Conservation (phyloP, 2,329 filamentous ascomycete species). For the Aureobasidium sp. region DNA sequence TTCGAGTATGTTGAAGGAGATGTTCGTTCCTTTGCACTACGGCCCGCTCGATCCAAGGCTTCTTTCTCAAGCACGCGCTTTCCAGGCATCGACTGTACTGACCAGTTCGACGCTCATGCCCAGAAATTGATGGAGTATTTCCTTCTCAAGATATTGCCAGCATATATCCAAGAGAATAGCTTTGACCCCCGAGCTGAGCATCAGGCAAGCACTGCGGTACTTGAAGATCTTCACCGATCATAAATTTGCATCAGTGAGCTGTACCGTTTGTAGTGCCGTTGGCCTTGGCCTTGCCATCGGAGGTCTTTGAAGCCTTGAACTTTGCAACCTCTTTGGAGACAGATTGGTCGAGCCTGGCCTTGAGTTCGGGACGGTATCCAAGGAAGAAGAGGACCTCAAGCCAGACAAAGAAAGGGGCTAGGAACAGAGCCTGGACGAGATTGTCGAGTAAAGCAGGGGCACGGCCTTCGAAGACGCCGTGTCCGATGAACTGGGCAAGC, state of each 20-base stretch:
- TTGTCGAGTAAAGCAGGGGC: conserved; percentile 89
- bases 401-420: conserved; percentile 96
- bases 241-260: not conserved
- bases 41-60: not conserved
- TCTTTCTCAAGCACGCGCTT: not conserved
- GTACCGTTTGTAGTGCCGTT: conserved; percentile 19
- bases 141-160: not conserved
- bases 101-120: not conserved
- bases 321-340: conserved; percentile 71
- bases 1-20: not conserved
- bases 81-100: not conserved
- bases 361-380: conserved; percentile 83
- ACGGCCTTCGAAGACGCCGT: conserved; percentile 79
- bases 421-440: conserved; percentile 79
- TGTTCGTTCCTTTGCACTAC: not conserved
- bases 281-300: conserved; percentile 12
- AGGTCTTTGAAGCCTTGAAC: conserved; percentile 50
- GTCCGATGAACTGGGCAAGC: conserved; percentile 85
- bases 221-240: not conserved
- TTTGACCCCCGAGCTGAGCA: not conserved
- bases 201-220: not conserved
- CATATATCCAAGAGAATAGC: not conserved
- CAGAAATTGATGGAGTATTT: not conserved
- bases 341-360: conserved; percentile 66
- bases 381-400: conserved; percentile 85